These are phyloP conservation scores for Pseudocercospora fijiensis DNA, from an alignment of 2,329 filamentous ascomycete genomes.

Conservation along the genomic window DNA sequence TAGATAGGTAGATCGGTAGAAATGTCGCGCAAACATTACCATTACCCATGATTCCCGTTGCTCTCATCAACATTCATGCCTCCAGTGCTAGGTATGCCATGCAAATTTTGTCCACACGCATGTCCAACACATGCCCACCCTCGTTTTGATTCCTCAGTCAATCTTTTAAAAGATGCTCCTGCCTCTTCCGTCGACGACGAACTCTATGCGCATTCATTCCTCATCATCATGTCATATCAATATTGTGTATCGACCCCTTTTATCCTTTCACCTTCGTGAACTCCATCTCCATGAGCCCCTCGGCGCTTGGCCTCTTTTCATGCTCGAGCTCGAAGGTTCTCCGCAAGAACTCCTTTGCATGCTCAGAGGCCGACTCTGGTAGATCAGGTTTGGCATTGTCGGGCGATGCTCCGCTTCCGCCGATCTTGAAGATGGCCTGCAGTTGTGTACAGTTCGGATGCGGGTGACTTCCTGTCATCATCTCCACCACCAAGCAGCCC, in stretches of 20 bases:
- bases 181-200: neutral
- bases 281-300: slow-evolving; percentile 79
- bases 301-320: slow-evolving; percentile 84
- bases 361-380: slow-evolving; percentile 79
- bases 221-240: slow-evolving; percentile 4
- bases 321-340: slow-evolving; percentile 96
- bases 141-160: neutral
- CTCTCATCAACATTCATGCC: slow-evolving; percentile 6
- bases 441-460: slow-evolving; percentile 97
- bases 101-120: neutral
- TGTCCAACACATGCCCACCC: slow-evolving; percentile 1
- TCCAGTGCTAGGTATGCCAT: slow-evolving; percentile 5
- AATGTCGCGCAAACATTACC: neutral
- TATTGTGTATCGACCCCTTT: neutral
- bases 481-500: slow-evolving; percentile 94
- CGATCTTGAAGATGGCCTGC: slow-evolving; percentile 97
- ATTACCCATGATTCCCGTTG: slow-evolving; percentile 3
- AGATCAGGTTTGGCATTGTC: slow-evolving; percentile 76
- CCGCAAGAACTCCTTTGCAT: slow-evolving; percentile 77
- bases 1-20: neutral
- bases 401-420: slow-evolving; percentile 61
- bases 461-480: slow-evolving; percentile 96
- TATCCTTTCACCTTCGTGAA: slow-evolving; percentile 52
- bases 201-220: neutral
- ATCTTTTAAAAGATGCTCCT: neutral